Evolutionary conservation across 2,329 filamentous ascomycete species (phyloP).

Genomic region (Aspergillus ibericus): DNA sequence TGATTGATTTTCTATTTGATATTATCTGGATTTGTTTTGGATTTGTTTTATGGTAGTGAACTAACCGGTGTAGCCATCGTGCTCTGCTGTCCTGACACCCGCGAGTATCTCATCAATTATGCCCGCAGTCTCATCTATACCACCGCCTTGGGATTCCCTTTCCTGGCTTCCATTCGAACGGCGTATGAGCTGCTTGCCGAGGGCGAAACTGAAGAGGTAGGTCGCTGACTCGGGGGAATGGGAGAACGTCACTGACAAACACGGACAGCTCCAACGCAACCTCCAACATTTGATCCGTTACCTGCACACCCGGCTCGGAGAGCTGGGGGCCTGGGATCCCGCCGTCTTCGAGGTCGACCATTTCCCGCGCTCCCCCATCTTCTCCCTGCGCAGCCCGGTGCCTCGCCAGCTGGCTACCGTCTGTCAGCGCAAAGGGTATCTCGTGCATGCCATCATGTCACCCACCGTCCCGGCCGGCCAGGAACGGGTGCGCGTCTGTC

Average conservation of each 20-base stretch:
- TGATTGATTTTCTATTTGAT: background rate
- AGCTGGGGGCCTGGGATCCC: slow-evolving; percentile 31
- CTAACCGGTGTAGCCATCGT: slow-evolving; percentile 52
- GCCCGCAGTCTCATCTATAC: slow-evolving; percentile 75
- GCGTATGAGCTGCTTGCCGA: slow-evolving; percentile 58
- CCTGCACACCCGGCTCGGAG: slow-evolving; percentile 47
- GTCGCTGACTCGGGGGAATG: slow-evolving; percentile 2
- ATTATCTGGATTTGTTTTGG: background rate
- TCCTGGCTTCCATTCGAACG: slow-evolving; percentile 59
- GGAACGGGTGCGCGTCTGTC: slow-evolving; percentile 65
- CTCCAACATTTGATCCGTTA: slow-evolving; percentile 50
- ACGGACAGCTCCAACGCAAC: slow-evolving; percentile 39
- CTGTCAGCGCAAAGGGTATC: slow-evolving; percentile 60
- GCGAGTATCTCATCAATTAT: slow-evolving; percentile 72
- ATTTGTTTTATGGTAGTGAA: background rate
- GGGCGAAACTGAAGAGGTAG: slow-evolving; percentile 51
- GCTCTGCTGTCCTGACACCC: slow-evolving; percentile 60
- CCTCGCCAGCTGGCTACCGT: slow-evolving; percentile 60
- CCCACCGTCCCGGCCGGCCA: slow-evolving; percentile 66
- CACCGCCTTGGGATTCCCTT: slow-evolving; percentile 65
- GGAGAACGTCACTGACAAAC: slow-evolving; percentile 2
- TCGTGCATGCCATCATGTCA: slow-evolving; percentile 66
- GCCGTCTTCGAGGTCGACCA: slow-evolving; percentile 40
- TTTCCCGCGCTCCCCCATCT: slow-evolving; percentile 61
- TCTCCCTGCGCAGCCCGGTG: slow-evolving; percentile 59